phyloP scores from a whole-genome alignment of 73 alveolate species.

The Paramecium pentaurelia region DNA sequence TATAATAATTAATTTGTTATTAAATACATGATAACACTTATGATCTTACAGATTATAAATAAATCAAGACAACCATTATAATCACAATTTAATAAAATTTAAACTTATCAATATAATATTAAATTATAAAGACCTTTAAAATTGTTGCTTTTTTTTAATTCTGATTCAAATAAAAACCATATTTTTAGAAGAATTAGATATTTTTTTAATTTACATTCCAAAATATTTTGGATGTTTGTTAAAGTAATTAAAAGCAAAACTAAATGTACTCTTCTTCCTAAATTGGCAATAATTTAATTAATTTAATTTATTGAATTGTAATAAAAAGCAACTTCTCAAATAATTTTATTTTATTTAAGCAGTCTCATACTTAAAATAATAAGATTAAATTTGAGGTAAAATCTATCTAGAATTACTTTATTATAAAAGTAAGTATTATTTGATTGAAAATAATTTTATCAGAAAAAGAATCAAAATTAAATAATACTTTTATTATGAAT shows the following conservation, averaged over 20 bases:
- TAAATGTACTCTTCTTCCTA: background rate
- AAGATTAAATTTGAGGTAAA: background rate
- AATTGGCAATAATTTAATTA: background rate
- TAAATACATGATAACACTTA: background rate
- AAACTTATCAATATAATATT: background rate
- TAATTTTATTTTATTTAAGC: background rate
- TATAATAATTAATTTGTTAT: background rate
- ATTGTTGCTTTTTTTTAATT: background rate
- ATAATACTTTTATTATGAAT: background rate
- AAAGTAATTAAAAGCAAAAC: background rate
- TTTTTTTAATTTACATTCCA: background rate
- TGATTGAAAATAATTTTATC: no score
- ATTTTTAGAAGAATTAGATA: background rate
- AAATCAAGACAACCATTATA: background rate
- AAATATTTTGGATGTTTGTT: background rate
- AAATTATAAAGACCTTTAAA: background rate
- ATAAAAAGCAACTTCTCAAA: background rate
- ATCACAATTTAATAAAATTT: background rate
- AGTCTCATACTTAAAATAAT: background rate
- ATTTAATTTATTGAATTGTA: background rate
- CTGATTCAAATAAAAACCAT: background rate
- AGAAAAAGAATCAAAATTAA: no score
- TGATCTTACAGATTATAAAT: background rate
- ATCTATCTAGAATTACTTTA: background rate
- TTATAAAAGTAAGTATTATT: no score